A percentile compares a stretch with the other conserved stretches of the same genome.
phyloP scores from a whole-genome alignment of 2,329 filamentous ascomycete species.

The Fusarium subtropicale region DNA sequence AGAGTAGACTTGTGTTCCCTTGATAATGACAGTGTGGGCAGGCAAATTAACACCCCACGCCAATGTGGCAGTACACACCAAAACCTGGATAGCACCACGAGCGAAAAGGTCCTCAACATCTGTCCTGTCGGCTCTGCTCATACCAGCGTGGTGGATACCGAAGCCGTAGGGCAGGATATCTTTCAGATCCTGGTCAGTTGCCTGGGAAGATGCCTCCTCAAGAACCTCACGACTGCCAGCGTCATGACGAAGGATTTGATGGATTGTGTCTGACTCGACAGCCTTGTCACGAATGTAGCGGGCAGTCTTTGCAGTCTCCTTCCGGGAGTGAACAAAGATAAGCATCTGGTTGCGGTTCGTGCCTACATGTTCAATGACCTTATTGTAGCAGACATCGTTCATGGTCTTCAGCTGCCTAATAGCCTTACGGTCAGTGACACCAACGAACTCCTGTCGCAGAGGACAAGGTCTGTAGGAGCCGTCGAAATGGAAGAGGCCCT shows the following conservation, averaged over 20 bases:
- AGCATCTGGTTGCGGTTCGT: slow-evolving; percentile 96
- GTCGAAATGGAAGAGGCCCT: slow-evolving; percentile 96
- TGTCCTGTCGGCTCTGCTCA: slow-evolving; percentile 93
- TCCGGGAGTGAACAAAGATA: slow-evolving; percentile 97
- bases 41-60: slow-evolving; percentile 99
- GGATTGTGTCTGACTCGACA: slow-evolving; percentile 95
- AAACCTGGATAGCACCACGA: slow-evolving; percentile 90
- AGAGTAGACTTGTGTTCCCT: slow-evolving; percentile 97
- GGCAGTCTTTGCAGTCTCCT: slow-evolving; percentile 97
- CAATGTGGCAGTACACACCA: slow-evolving; percentile 97
- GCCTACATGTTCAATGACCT: slow-evolving; percentile 96
- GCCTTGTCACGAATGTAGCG: slow-evolving; percentile 97
- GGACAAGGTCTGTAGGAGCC: slow-evolving; percentile 94
- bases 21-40: slow-evolving; percentile 98
- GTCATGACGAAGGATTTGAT: slow-evolving; percentile 92
- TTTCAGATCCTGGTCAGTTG: slow-evolving; percentile 89
- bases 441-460: slow-evolving; percentile 95
- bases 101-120: slow-evolving; percentile 96
- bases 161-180: slow-evolving; percentile 96
- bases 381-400: slow-evolving; percentile 99
- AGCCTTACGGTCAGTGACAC: slow-evolving; percentile 96
- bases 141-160: slow-evolving; percentile 97
- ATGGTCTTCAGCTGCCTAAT: slow-evolving; percentile 99
- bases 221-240: slow-evolving; percentile 91
- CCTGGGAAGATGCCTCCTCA: slow-evolving; percentile 83